These are phyloP conservation scores for Turritis glabra DNA, from an alignment of 345 rosid genomes.

Conservation along the genomic window DNA sequence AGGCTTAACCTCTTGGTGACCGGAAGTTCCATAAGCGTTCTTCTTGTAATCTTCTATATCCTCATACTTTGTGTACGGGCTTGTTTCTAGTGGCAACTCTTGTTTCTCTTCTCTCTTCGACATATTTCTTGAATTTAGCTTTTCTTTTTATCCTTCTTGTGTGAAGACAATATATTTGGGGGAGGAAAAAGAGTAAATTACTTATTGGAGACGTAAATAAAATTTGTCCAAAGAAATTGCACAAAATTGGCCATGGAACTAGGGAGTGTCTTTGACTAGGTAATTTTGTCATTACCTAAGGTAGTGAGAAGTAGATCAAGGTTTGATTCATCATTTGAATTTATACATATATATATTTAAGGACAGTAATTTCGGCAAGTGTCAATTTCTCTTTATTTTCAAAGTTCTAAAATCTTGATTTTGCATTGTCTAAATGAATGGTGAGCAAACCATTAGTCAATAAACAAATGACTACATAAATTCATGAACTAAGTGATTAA, in stretches of 20 bases:
- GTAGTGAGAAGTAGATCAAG: too few species aligned
- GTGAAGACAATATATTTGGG: neutral
- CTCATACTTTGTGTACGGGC: conserved; percentile 47
- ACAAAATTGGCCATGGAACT: conserved; percentile 14
- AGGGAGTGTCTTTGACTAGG: conserved; percentile 35
- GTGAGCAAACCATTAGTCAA: neutral
- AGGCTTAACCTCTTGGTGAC: conserved; percentile 49
- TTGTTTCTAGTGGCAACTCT: conserved; percentile 50
- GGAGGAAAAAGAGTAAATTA: neutral
- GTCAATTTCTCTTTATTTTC: neutral
- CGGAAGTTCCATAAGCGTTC: conserved; percentile 51
- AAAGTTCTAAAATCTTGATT: too few species aligned
- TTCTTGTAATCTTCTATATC: conserved; percentile 54
- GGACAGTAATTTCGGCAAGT: neutral
- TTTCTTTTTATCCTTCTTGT: neutral
- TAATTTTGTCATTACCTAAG: neutral
- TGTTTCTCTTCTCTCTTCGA: conserved; percentile 22
- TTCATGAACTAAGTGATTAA: neutral
- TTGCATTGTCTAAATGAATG: neutral
- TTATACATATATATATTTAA: too few species aligned
- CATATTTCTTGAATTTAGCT: conserved; percentile 16
- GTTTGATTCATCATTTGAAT: too few species aligned
- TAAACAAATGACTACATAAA: neutral
- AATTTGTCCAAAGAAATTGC: conserved; percentile 33
- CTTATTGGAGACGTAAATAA: conserved; percentile 27